phyloP scores from a whole-genome alignment of 2,329 filamentous ascomycete genomes.

The Hortaea sp. region DNA sequence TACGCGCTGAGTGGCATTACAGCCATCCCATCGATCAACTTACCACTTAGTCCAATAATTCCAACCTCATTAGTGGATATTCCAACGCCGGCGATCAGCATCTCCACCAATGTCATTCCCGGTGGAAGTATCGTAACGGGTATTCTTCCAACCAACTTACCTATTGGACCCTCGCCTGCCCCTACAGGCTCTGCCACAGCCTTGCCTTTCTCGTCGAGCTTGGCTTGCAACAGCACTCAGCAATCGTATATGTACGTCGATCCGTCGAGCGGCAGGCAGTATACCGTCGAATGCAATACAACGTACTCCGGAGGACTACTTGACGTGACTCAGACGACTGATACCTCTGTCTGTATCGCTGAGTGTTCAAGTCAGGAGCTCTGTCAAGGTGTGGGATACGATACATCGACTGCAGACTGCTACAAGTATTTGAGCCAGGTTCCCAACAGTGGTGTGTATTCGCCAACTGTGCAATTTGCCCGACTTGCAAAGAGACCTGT shows the following conservation, averaged over 20 bases:
- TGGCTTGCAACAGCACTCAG: conserved; percentile 1
- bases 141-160: not conserved
- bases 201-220: not conserved
- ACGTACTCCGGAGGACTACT: not conserved
- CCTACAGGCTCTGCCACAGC: not conserved
- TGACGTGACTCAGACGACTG: not conserved
- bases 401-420: not conserved
- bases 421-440: not conserved
- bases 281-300: not conserved
- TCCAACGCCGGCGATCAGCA: no score
- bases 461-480: not conserved
- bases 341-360: not conserved
- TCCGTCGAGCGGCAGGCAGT: not conserved
- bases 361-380: not conserved
- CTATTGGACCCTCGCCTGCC: not conserved
- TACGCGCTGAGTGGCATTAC: not conserved
- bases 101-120: no score
- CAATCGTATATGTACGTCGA: conserved; percentile 1
- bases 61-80: no score
- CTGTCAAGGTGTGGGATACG: not conserved
- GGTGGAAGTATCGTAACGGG: no score
- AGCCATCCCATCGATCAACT: no score
- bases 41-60: no score
- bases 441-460: not conserved
- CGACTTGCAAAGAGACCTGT: not conserved